phyloP scores from a whole-genome alignment of 345 rosid species.

The Punica granatum region DNA sequence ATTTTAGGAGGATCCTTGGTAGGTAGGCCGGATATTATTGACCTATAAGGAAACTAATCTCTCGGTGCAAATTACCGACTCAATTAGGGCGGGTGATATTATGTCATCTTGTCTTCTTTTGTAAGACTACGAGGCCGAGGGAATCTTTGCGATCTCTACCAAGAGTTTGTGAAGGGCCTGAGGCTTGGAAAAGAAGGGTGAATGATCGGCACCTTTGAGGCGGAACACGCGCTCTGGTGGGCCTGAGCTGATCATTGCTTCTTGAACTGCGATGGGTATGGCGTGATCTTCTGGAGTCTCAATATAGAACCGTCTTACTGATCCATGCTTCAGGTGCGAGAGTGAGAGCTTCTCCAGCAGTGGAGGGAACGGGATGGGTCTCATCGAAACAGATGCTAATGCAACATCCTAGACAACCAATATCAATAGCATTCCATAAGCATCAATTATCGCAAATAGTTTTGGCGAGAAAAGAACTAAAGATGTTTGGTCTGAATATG shows the following conservation, averaged over 20 bases:
- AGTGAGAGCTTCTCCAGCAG: conserved; percentile 83
- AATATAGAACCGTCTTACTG: conserved; percentile 75
- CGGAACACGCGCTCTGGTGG: conserved; percentile 76
- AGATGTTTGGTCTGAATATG: not conserved
- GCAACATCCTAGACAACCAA: conserved; percentile 61
- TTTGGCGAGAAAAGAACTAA: not conserved
- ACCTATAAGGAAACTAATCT: not conserved
- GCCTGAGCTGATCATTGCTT: conserved; percentile 63
- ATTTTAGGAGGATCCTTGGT: not conserved
- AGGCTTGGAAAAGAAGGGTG: conserved; percentile 99
- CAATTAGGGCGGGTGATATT: not conserved
- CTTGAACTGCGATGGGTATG: conserved; percentile 62
- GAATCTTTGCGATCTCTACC: conserved; percentile 67
- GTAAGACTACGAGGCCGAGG: conserved; percentile 10
- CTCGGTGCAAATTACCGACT: not conserved
- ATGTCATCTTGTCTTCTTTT: not conserved
- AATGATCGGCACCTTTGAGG: conserved; percentile 89
- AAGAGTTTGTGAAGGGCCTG: conserved; percentile 83
- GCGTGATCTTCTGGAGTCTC: conserved; percentile 77
- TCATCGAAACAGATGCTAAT: conserved; percentile 90
- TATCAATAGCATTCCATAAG: not conserved
- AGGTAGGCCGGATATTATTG: not conserved
- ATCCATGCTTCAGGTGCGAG: conserved; percentile 56
- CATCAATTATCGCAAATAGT: not conserved
- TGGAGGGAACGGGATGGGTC: conserved; percentile 88